Evolutionary conservation across 805 yeast species (phyloP), one percentile per base, ranked within the genome.

Genomic region (Lipomyces kockii): DNA sequence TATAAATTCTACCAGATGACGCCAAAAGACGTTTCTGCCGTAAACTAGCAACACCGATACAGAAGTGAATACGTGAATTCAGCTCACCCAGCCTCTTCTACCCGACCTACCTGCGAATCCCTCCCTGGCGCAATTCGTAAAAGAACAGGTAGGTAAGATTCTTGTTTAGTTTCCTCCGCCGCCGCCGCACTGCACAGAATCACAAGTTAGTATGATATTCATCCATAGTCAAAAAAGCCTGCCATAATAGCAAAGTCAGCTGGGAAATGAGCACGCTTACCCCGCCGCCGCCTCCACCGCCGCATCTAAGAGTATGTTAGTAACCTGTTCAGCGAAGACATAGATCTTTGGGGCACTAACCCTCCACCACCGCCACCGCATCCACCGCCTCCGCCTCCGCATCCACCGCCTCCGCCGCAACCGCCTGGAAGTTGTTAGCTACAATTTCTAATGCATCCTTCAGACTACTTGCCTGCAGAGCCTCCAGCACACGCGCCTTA

Each of bases 271-370:
- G 55, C 32, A 52, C 17, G 55, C 55, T 52, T 52, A 52, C 55
- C 55, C 55, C 55, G 12, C 55, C 55, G n/a, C 55, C 55, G 35
- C 53, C 53, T 22, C 55, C 55, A 25, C 55, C 55, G 55, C 55
- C 55, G 55, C 55, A 52, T 25, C 55, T 52, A 52, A 2, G 14
- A 52, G 53, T 52, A 12, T 5, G 55, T 52, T 52, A 52, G 32
- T 35, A 22, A 52, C n/a, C 34, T 52, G 34, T 52, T 25, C 22
- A 17, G n/a, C 32, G n/a, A 52, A 25, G n/a, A 52, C 1, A 25
- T 22, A 52, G 34, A 52, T 25, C 32, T 8, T 25, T 7, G 17
- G 32, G 6, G 7, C 20, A 52, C 55, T 22, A 25, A 52, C 7
- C 55, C 55, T 52, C 55, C 55, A 22, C 55, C 55, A 52, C 55